A percentile compares a stretch with the other conserved stretches of the same genome.
phyloP scores from a whole-genome alignment of 371 early-diverging fungal genomes.

The Mortierella sp. region DNA sequence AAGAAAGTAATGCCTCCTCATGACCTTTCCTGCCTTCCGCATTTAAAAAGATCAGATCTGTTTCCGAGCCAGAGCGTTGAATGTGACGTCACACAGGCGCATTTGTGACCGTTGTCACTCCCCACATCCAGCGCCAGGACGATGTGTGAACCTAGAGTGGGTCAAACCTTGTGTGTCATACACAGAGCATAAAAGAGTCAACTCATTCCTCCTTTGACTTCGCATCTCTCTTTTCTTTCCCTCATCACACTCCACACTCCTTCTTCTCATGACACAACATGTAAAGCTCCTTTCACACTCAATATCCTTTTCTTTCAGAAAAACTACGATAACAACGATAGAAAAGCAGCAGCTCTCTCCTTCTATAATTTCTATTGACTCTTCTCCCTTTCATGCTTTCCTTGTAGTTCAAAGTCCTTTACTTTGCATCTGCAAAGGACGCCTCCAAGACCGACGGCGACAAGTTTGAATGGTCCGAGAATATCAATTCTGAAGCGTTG shows the following conservation, averaged over 20 bases:
- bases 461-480: slow-evolving; percentile 54
- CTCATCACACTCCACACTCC: background rate
- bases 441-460: slow-evolving; percentile 63
- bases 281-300: background rate
- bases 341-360: background rate
- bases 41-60: background rate
- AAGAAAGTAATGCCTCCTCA: background rate
- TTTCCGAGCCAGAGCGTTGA: background rate
- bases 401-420: slow-evolving; percentile 62
- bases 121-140: slow-evolving; percentile 4
- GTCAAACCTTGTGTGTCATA: background rate
- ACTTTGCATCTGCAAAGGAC: slow-evolving; percentile 76
- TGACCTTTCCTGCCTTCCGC: background rate
- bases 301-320: background rate
- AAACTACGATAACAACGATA: background rate
- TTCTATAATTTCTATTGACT: background rate
- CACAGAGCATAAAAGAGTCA: background rate
- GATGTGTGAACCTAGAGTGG: background rate
- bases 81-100: background rate
- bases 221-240: background rate
- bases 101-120: background rate
- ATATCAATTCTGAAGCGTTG: slow-evolving; percentile 50
- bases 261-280: slow-evolving; percentile 3
- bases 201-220: background rate
- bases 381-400: background rate